Evolutionary conservation across 2,329 filamentous ascomycete species (phyloP), one percentile per base, ranked within the genome.

Genomic region (Penicillium fuscoglaucum): DNA sequence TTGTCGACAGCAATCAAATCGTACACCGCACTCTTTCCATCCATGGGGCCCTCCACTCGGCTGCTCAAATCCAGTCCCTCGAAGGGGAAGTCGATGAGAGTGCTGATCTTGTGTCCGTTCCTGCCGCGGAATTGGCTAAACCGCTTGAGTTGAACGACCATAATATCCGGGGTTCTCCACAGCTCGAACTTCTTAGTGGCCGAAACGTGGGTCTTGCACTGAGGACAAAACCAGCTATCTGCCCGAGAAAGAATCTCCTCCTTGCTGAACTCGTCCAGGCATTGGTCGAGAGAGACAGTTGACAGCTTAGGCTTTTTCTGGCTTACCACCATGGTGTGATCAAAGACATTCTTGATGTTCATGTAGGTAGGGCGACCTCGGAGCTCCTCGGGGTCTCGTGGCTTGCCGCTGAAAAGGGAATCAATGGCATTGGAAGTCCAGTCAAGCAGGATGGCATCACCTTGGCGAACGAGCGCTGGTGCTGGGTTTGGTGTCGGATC

Each of bases 131-230:
- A 29, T 41, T 87, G 89, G 26, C 90, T 92, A 74, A 99, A 99
- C 7, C 95, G 87, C 81, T 99, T 99, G 50, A 99, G 82, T 72
- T 99, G 95, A 61, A 97, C 89, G 44, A 98, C 89, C 17, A 99
- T 83, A 61, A 98, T 96, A 73, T 99, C 95, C 0, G 95, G 95
- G 2, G 90, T 89, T 71, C 93, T 97, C 95, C 95, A 99, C 19
- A 99, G 84, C 71, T 98, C 93, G 53, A 99, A 91, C 70, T 95
- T 97, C 80, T 99, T 99, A 77, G 89, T 93, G 21, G 95, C 95
- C 60, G 91, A 88, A 17, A 91, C 87, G 69, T 96, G 89, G 68
- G 96, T 91, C 74, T 98, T 98, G 82, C 95, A 99, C 31, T 91
- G 86, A 57, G 91, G 93, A 71, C 95, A 99, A 73, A 96, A 98